These are phyloP conservation scores for Boletus eberwhitei DNA, from an alignment of 768 basidiomycete genomes.

Conservation along the genomic window DNA sequence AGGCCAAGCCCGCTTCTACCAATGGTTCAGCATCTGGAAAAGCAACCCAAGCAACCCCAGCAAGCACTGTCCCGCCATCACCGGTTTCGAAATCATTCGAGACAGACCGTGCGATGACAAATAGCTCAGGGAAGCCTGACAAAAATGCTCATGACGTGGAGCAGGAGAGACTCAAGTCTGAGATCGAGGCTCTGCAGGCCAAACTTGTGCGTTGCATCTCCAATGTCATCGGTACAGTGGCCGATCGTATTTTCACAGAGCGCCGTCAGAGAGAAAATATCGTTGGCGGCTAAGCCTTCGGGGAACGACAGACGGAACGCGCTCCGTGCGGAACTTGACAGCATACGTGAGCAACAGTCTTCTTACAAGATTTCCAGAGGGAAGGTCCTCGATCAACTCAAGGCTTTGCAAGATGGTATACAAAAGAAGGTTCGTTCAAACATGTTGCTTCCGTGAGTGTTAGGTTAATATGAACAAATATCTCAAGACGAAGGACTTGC, in stretches of 20 bases:
- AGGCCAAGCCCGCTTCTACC: constrained; percentile 51
- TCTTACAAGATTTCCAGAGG: constrained; percentile 64
- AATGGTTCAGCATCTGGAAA: constrained; percentile 43
- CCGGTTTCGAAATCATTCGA: constrained; percentile 24
- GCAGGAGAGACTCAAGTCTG: constrained; percentile 75
- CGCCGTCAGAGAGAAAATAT: constrained; percentile 73
- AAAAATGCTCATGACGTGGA: constrained; percentile 81
- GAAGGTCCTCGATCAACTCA: constrained; percentile 77
- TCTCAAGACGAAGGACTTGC: constrained; percentile 77
- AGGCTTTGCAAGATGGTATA: constrained; percentile 69
- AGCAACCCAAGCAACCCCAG: constrained; percentile 19
- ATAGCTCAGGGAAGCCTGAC: constrained; percentile 68
- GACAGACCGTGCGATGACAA: constrained; percentile 14
- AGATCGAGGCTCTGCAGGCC: constrained; percentile 78
- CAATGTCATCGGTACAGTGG: not conserved
- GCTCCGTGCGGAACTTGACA: constrained; percentile 79
- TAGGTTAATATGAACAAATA: constrained; percentile 1
- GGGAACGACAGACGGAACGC: constrained; percentile 68
- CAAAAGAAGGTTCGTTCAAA: constrained; percentile 66
- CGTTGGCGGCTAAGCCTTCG: constrained; percentile 53
- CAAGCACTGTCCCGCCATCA: constrained; percentile 27
- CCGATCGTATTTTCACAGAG: constrained; percentile 40
- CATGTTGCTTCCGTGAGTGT: not conserved
- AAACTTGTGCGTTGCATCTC: constrained; percentile 64
- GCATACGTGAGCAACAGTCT: constrained; percentile 75